phyloP scores from a whole-genome alignment of 768 basidiomycete genomes.

The Tricholoma sp. region DNA sequence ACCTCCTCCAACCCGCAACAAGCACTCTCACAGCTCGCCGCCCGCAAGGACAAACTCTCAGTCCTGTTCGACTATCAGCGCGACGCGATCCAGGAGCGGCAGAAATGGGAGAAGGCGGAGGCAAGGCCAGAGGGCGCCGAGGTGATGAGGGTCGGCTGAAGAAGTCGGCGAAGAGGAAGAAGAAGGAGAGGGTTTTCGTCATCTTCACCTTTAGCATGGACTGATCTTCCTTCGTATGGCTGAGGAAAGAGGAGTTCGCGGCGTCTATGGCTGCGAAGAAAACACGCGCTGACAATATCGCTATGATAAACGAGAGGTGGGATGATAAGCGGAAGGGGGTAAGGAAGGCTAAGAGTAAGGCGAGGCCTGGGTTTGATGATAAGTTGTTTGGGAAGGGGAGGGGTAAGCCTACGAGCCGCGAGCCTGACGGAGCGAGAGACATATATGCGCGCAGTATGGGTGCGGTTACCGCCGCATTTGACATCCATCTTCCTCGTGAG shows the following conservation, averaged over 20 bases:
- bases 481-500: too few relatives aligned
- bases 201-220: not conserved
- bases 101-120: conserved; percentile 88
- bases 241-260: conserved; percentile 75
- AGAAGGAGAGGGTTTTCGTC: conserved; percentile 67
- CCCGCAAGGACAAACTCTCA: conserved; percentile 74
- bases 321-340: conserved; percentile 60
- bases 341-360: conserved; percentile 48
- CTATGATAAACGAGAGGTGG: conserved; percentile 73
- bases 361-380: conserved; percentile 84
- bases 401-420: conserved; percentile 27
- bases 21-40: conserved; percentile 75
- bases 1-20: conserved; percentile 78
- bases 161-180: conserved; percentile 90
- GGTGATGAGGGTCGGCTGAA: conserved; percentile 83
- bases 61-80: conserved; percentile 80
- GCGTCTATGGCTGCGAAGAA: conserved; percentile 80
- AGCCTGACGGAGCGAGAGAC: too few relatives aligned
- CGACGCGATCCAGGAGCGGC: conserved; percentile 71
- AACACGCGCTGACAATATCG: conserved; percentile 89
- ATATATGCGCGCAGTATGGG: too few relatives aligned
- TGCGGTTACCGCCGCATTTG: too few relatives aligned
- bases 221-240: conserved; percentile 51
- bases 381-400: conserved; percentile 66
- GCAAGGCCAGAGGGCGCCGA: conserved; percentile 87